Base-by-base conservation (phyloP, 345 rosid species). In the Abelmoschus esculentus region DNA sequence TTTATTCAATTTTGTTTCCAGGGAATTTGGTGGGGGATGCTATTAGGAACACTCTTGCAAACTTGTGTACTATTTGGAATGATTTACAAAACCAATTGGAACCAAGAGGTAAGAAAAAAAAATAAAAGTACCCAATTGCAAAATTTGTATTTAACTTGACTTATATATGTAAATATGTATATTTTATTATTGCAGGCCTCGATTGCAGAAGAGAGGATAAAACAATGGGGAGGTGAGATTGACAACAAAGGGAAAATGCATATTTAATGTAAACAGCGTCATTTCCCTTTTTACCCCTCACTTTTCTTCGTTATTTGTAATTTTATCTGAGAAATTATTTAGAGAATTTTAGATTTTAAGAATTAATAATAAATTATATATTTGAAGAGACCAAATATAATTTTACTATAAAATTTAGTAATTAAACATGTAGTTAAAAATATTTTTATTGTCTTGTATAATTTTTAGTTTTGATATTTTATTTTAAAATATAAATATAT, bases 1-100 rank as follows among this genome's bases (percentile, higher is more conserved):
- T 32, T 61, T 29, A 6, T 54, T 54, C 19, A 54, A 54, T 54
- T 32, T 61, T 29, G 17, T 12, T 3, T 22, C 9, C 82, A 91
- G 96, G 97, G 96, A 11, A 86, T 91, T 18, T 91, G 96, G 97
- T 69, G 50, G 1, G 92, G 96, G 29, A 91, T 91, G 97, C 32
- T 91, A 32, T 59, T 75, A 2, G 97, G 97, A 47, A 87, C 89
- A 0, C 70, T 80, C 58, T 65, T 84, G 18, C 97, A 91, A 67
- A 86, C 91, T 3, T 57, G 72, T 59, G 81, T 86, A 3, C 83
- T 91, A 1, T 79, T 81, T 13, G 74, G 73, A 67, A 87, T 91
- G 89, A 76, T 89, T 17, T 88, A 79, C 69, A 86, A 71, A 74
- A 87, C 92, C 19, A 86, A 91, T 49, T 90, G 97, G 97, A 81